Evolutionary conservation across 108 stramenopile species (phyloP).

Genomic region (Cyclotella baltica): DNA sequence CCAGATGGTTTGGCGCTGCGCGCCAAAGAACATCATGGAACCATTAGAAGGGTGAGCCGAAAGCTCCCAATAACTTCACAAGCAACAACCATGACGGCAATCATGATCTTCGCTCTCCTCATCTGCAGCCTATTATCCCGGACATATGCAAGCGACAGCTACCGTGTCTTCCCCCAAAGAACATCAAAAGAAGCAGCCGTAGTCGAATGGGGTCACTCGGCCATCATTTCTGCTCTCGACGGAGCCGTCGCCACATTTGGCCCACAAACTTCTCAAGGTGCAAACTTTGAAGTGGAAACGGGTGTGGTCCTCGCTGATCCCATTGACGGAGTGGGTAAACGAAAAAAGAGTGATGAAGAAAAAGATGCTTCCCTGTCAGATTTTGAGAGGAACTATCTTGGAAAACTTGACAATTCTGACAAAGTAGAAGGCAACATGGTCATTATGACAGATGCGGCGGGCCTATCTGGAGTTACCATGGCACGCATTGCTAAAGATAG

Average conservation of each 20-base stretch:
- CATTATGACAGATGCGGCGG: slow-evolving; percentile 84
- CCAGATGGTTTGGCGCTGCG: too few relatives aligned
- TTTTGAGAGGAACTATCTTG: slow-evolving; percentile 36
- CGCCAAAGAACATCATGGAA: too few relatives aligned
- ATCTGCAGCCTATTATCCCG: slow-evolving; percentile 6
- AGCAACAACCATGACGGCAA: not conserved
- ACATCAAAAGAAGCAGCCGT: slow-evolving; percentile 87
- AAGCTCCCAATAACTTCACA: not conserved
- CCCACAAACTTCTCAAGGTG: slow-evolving; percentile 84
- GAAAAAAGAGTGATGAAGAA: slow-evolving; percentile 28
- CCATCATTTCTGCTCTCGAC: slow-evolving; percentile 89
- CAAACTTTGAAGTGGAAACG: slow-evolving; percentile 89
- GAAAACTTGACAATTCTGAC: slow-evolving; percentile 71
- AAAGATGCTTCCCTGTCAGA: slow-evolving; percentile 9
- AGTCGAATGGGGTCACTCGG: slow-evolving; percentile 92
- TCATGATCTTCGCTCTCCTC: slow-evolving; percentile 8
- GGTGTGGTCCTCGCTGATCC: slow-evolving; percentile 80
- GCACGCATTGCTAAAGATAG: slow-evolving; percentile 80
- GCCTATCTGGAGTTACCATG: slow-evolving; percentile 76
- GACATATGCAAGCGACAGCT: slow-evolving; percentile 9
- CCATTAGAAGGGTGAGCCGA: too few relatives aligned
- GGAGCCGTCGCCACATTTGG: slow-evolving; percentile 87
- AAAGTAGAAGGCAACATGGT: slow-evolving; percentile 86
- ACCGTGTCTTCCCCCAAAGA: slow-evolving; percentile 71
- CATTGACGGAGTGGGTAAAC: slow-evolving; percentile 66